These are phyloP conservation scores for Aspergillus versicolor DNA, from an alignment of 2,329 filamentous ascomycete genomes.

Conservation along the genomic window DNA sequence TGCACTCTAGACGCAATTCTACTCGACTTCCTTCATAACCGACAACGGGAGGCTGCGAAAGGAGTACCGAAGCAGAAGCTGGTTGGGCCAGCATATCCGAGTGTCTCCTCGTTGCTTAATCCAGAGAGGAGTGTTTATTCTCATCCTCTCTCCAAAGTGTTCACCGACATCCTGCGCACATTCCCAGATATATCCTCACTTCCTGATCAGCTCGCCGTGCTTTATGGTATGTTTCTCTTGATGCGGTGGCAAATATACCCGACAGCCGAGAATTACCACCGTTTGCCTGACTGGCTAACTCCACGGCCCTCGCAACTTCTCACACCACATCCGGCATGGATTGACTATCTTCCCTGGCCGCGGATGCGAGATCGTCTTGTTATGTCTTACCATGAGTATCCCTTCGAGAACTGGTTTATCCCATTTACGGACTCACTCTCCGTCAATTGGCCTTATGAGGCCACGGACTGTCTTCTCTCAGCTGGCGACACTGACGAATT, in stretches of 20 bases:
- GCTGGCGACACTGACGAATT: conserved; percentile 58
- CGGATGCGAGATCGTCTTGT: conserved; percentile 69
- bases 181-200: conserved; percentile 77
- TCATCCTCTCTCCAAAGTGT: conserved; percentile 79
- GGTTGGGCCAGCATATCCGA: conserved; percentile 75
- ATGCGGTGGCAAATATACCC: conserved; percentile 85
- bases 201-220: conserved; percentile 76
- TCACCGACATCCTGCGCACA: conserved; percentile 80
- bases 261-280: conserved; percentile 74
- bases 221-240: conserved; percentile 83
- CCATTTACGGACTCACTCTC: conserved; percentile 74
- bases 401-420: conserved; percentile 80
- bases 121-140: conserved; percentile 61
- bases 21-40: conserved; percentile 72
- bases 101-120: conserved; percentile 75
- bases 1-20: conserved; percentile 78
- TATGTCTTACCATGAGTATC: conserved; percentile 54
- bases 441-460: conserved; percentile 82
- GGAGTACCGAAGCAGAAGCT: conserved; percentile 65
- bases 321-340: conserved; percentile 72
- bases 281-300: conserved; percentile 70
- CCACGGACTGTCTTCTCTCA: conserved; percentile 66
- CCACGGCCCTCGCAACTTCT: conserved; percentile 67
- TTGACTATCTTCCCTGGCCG: conserved; percentile 80
- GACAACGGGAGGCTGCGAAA: conserved; percentile 64